Evolutionary conservation across 2,329 filamentous ascomycete genomes (phyloP).

Genomic region (Pleoardoris graminearum): DNA sequence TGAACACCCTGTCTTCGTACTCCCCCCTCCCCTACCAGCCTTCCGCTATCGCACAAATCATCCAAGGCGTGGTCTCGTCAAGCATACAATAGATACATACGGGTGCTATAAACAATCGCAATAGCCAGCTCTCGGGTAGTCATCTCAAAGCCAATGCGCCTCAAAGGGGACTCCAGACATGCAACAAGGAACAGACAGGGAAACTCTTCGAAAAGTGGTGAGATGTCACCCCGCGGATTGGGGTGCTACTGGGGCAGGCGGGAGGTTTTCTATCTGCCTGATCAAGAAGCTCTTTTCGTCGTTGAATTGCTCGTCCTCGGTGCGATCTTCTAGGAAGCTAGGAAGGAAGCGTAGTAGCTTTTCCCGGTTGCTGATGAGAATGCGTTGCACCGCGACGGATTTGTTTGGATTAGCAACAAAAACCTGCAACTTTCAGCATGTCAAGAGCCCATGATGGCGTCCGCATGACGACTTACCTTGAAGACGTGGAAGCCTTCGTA

Average conservation of each 20-base stretch:
- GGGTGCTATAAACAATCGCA: background rate
- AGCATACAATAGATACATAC: background rate
- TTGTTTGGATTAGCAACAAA: constrained; percentile 99
- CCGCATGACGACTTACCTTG: constrained; percentile 61
- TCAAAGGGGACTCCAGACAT: background rate
- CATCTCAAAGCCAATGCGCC: background rate
- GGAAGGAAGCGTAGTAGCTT: constrained; percentile 86
- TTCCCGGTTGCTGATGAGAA: constrained; percentile 94
- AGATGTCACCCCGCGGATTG: constrained; percentile 22
- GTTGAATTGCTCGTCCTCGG: constrained; percentile 97
- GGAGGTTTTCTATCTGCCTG: constrained; percentile 74
- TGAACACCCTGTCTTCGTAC: background rate
- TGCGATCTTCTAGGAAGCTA: constrained; percentile 90
- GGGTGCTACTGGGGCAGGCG: constrained; percentile 35
- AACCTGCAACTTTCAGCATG: constrained; percentile 57
- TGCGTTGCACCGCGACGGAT: constrained; percentile 91
- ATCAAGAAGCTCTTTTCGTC: constrained; percentile 97
- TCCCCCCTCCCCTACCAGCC: background rate
- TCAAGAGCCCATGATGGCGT: background rate
- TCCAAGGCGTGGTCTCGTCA: constrained; percentile 1
- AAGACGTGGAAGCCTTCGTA: constrained; percentile 99
- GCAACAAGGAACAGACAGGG: background rate
- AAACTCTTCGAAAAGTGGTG: background rate
- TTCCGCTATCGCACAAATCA: background rate
- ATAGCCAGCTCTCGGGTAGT: background rate